These are phyloP conservation scores for Cytospora chrysosperma DNA, from an alignment of 2,329 filamentous ascomycete species.

Conservation along the genomic window DNA sequence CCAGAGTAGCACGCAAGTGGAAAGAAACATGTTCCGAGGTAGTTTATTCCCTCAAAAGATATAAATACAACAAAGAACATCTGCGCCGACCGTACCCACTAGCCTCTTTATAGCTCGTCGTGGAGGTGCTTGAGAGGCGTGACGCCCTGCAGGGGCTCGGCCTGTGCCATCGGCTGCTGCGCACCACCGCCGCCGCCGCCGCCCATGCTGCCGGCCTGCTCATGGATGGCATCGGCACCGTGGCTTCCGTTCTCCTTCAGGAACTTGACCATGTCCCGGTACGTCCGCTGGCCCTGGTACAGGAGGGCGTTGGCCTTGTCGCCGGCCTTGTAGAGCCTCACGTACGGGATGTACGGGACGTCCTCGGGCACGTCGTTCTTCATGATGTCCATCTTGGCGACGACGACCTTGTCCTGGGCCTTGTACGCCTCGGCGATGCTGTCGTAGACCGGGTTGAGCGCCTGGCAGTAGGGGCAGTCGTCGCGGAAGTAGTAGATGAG, in stretches of 20 bases:
- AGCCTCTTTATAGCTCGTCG: slow-evolving; percentile 71
- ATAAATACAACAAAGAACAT: not conserved
- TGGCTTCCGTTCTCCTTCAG: slow-evolving; percentile 93
- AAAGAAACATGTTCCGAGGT: not conserved
- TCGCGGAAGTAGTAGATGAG: slow-evolving; percentile 98
- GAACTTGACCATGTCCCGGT: slow-evolving; percentile 90
- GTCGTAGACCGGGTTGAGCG: slow-evolving; percentile 92
- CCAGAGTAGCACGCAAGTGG: not conserved
- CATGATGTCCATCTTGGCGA: slow-evolving; percentile 97
- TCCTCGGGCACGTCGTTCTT: slow-evolving; percentile 95
- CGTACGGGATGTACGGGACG: slow-evolving; percentile 96
- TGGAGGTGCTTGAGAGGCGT: slow-evolving; percentile 42
- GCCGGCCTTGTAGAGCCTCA: slow-evolving; percentile 94
- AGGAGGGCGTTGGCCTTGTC: slow-evolving; percentile 80
- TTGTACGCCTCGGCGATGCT: slow-evolving; percentile 79
- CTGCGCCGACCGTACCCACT: too few relatives aligned
- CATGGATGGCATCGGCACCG: slow-evolving; percentile 66
- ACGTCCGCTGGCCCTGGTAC: slow-evolving; percentile 82
- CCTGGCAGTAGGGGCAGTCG: slow-evolving; percentile 99
- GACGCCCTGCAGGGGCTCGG: slow-evolving; percentile 35
- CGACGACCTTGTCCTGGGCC: slow-evolving; percentile 77
- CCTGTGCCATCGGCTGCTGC: slow-evolving; percentile 50
- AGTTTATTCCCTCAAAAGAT: too few relatives aligned
- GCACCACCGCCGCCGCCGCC: slow-evolving; percentile 51
- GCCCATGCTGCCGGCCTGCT: slow-evolving; percentile 46